These are phyloP conservation scores for Aspergillus sparsus DNA, from an alignment of 495 filamentous ascomycete genomes.

Conservation along the genomic window DNA sequence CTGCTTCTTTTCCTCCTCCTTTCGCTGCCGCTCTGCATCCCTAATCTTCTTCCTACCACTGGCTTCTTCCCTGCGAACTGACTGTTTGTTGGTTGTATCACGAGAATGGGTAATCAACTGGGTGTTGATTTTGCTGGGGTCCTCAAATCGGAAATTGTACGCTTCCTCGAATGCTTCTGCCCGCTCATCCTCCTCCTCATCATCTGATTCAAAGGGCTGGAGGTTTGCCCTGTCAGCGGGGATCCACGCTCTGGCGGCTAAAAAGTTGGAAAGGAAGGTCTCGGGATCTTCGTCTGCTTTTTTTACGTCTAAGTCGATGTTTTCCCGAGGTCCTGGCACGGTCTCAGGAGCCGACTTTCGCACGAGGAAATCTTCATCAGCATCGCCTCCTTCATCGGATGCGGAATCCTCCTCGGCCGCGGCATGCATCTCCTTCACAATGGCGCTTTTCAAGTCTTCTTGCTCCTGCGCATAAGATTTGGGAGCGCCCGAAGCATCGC, in stretches of 20 bases:
- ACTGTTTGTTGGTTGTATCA: conserved; percentile 74
- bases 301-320: conserved; percentile 62
- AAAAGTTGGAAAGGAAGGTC: conserved; percentile 83
- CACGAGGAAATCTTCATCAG: conserved; percentile 72
- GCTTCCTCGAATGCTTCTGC: conserved; percentile 88
- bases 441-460: conserved; percentile 69
- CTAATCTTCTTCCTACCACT: conserved; percentile 73
- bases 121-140: conserved; percentile 81
- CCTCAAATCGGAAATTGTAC: conserved; percentile 97
- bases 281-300: conserved; percentile 89
- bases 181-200: conserved; percentile 76
- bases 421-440: conserved; percentile 79
- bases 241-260: conserved; percentile 86
- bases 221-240: conserved; percentile 59
- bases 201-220: conserved; percentile 86
- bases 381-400: conserved; percentile 61
- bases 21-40: conserved; percentile 72
- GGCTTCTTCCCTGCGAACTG: conserved; percentile 79
- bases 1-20: conserved; percentile 74
- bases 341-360: conserved; percentile 43
- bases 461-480: conserved; percentile 85
- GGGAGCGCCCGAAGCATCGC: conserved; percentile 46
- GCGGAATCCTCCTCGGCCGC: conserved; percentile 45
- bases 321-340: conserved; percentile 46
- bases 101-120: conserved; percentile 81